Evolutionary conservation across 352 stramenopile genomes (phyloP), one percentile per base, ranked within the genome.

Genomic region (Pythium chondricola): DNA sequence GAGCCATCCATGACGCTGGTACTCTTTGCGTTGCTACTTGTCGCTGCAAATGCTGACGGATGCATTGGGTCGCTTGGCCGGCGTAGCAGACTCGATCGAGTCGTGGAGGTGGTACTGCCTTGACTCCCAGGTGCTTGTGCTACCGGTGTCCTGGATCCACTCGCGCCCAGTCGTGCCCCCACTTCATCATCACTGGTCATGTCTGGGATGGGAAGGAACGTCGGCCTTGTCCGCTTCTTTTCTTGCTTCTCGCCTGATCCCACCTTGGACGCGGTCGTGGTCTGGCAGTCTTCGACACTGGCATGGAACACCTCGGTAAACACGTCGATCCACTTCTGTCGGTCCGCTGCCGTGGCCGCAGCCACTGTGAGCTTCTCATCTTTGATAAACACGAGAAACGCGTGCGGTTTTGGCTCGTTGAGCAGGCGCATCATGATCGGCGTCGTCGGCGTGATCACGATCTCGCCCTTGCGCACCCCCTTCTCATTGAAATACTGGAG

Each of bases 401-500:
- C 69, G 24, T 78, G 80, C 5, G 77, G 77, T 53, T 89, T 92
- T 14, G 78, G 77, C 51, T 87, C 75, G 40, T 53, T 76, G 38
- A 74, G 58, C 43, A 88, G 65, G 21, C 77, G 73, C 47, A 92
- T 88, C 22, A 66, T 77, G 50, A 92, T 89, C 38, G 74, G 78
- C 35, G 73, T 89, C 43, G 69, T 81, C 14, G 65, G 44, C 18
- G 71, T 61, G 39, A 89, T 50, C 30, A 63, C 38, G 50, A 89
- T 83, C 61, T 89, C 75, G 11, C 74, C 78, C 58, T 89, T 89
- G 58, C 74, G 73, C 43, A 67, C 74, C 41, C 74, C 74, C 45
- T 87, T 87, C 50, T 80, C 64, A 49, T 71, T 89, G 45, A 85
- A 89, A 70, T 86, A 87, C 61, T 87, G 78, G 44, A 89, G 56